Conservation (phyloP, 192 early-diverging fungal species). For the Gryganskiella cystojenkinii region DNA sequence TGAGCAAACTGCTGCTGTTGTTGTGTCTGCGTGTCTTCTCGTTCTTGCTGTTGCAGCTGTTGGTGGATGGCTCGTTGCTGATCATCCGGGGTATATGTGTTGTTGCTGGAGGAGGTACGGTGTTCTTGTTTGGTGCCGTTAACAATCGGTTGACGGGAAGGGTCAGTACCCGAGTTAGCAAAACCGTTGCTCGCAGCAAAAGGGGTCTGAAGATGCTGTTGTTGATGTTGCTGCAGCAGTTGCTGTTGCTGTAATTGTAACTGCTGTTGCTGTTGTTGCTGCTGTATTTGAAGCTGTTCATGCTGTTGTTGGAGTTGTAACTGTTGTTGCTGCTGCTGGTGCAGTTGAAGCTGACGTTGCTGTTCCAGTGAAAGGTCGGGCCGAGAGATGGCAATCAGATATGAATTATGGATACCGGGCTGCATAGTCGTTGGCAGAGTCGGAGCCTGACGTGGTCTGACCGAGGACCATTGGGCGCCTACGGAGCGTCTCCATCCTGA, state of each 20-base stretch:
- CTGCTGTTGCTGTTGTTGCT: constrained; percentile 8
- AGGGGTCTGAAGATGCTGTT: background rate
- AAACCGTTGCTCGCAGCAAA: too few species aligned
- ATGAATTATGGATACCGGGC: constrained; percentile 30
- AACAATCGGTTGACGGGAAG: background rate
- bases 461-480: constrained; percentile 42
- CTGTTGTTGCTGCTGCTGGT: background rate
- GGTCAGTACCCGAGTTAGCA: background rate
- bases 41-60: constrained; percentile 30
- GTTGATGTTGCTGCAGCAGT: background rate
- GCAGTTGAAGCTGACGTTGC: constrained; percentile 14
- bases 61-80: constrained; percentile 39
- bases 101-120: too few species aligned
- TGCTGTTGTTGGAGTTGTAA: background rate
- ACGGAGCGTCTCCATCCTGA: constrained; percentile 38
- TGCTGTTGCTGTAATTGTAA: constrained; percentile 6
- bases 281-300: constrained; percentile 5
- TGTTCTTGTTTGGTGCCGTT: background rate
- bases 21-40: constrained; percentile 34
- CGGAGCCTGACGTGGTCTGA: constrained; percentile 19
- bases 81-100: constrained; percentile 22
- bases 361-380: constrained; percentile 16
- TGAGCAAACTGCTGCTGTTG: constrained; percentile 39
- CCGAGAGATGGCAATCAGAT: constrained; percentile 35
- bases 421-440: constrained; percentile 19